Conservation (phyloP, 2,329 filamentous ascomycete species). For the Dendryphion nanum region DNA sequence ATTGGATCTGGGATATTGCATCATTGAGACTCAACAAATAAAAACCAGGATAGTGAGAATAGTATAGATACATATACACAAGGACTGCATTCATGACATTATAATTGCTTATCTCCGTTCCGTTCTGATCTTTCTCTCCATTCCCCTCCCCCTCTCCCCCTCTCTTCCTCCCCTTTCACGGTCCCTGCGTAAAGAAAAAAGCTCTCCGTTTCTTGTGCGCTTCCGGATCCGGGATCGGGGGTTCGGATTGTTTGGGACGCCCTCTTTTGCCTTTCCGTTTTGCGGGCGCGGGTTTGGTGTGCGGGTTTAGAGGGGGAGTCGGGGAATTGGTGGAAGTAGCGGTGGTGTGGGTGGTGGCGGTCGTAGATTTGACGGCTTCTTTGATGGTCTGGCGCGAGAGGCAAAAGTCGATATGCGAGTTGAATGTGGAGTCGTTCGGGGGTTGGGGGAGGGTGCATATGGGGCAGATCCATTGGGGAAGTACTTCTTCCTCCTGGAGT, state of each 20-base stretch:
- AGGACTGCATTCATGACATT: too few relatives aligned
- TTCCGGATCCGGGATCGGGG: slow-evolving; percentile 16
- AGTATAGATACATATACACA: too few relatives aligned
- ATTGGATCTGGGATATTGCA: too few relatives aligned
- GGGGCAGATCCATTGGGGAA: slow-evolving; percentile 74
- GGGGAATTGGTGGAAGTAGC: background rate
- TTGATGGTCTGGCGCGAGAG: slow-evolving; percentile 83
- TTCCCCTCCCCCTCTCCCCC: too few relatives aligned
- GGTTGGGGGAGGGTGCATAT: slow-evolving; percentile 77
- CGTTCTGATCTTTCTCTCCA: too few relatives aligned
- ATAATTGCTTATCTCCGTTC: too few relatives aligned
- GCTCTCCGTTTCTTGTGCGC: slow-evolving; percentile 32
- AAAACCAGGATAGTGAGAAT: too few relatives aligned
- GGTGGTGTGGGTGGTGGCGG: slow-evolving; percentile 5
- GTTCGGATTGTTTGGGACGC: slow-evolving; percentile 26
- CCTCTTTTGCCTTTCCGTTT: slow-evolving; percentile 31
- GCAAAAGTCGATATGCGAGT: slow-evolving; percentile 89
- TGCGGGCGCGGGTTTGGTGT: background rate
- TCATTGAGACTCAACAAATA: too few relatives aligned
- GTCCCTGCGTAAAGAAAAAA: slow-evolving; percentile 20
- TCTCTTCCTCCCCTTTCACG: too few relatives aligned
- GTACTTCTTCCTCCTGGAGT: slow-evolving; percentile 6
- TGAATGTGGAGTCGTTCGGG: slow-evolving; percentile 75
- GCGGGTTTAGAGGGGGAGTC: background rate
- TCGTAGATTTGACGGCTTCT: slow-evolving; percentile 65